A percentile compares a stretch with the other conserved stretches of the same genome.
Evolutionary conservation across 164 flowering plant species (phyloP).

Genomic region (Berberis thunbergii): DNA sequence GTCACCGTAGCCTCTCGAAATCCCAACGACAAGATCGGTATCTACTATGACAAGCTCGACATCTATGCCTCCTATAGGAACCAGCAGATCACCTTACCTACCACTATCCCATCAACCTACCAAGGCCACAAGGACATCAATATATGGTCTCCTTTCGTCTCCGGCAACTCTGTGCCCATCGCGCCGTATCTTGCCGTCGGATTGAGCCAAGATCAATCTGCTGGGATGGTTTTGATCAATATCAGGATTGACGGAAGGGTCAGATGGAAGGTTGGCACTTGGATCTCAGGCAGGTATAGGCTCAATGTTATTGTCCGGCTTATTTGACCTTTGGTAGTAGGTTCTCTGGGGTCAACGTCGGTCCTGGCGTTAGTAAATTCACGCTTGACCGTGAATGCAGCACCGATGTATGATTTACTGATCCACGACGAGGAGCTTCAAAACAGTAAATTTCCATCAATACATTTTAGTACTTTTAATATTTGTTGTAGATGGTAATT

Average conservation of each 20-base stretch:
- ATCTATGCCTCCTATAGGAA: slow-evolving; percentile 47
- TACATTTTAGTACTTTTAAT: no score
- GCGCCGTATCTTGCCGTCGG: slow-evolving; percentile 52
- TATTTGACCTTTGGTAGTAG: slow-evolving; percentile 4
- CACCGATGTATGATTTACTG: not conserved
- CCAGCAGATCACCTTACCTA: slow-evolving; percentile 63
- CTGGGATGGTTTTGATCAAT: slow-evolving; percentile 26
- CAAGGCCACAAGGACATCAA: slow-evolving; percentile 60
- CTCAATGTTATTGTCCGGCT: slow-evolving; percentile 44
- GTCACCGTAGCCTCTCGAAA: slow-evolving; percentile 56
- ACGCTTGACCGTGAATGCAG: not conserved
- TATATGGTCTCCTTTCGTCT: slow-evolving; percentile 65
- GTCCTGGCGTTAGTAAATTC: not conserved
- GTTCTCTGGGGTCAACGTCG: not conserved
- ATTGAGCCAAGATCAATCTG: slow-evolving; percentile 31
- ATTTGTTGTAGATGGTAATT: no score
- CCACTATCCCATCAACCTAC: slow-evolving; percentile 39
- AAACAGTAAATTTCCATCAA: no score
- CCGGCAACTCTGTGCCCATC: slow-evolving; percentile 50
- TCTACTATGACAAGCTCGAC: slow-evolving; percentile 66
- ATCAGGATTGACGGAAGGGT: slow-evolving; percentile 60
- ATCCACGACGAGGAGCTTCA: no score
- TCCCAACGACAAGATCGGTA: slow-evolving; percentile 56
- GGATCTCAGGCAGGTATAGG: slow-evolving; percentile 48
- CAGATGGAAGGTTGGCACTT: slow-evolving; percentile 55